Evolutionary conservation across 2,329 filamentous ascomycete genomes (phyloP), one percentile per base, ranked within the genome.

Genomic region (Fusarium pininemorale): DNA sequence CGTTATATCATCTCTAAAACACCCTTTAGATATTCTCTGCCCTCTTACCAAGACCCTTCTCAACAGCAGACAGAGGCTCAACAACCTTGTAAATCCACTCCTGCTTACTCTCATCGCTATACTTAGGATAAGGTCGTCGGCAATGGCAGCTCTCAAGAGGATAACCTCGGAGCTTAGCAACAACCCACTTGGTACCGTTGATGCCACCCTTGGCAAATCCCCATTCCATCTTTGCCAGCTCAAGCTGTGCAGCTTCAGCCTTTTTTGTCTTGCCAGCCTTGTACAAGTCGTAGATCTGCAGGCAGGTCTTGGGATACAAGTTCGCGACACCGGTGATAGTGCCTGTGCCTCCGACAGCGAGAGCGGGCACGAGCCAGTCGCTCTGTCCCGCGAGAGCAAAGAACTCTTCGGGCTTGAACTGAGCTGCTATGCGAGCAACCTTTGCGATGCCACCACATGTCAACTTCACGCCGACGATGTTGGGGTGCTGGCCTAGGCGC

Each of bases 361-460:
- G 78, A 1, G 88, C 89, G 7, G 89, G 90, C 42, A 92, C 83
- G 30, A 94, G 81, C 83, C 93, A 95, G 77, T 95, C 93, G 11
- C 89, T 90, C 83, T 94, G 92, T 0, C 93, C 93, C 4, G 91
- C 92, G 75, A 90, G 93, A 0, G 91, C 88, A 5, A 48, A 88
- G 26, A 95, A 95, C 16, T 86, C 80, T 5, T 88, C 84, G 0
- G 87, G 81, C 0, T 86, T 80, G 66, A 92, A 82, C 69, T 84
- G 80, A 22, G 84, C 85, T 12, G 82, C 79, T 8, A 94, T 86
- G 14, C 92, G 86, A 8, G 90, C 89, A 55, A 94, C 87, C 82
- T 94, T 94, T 66, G 90, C 92, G 38, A 93, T 92, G 74, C 90
- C 91, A n/a, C 91, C 92, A 78, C 92, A 94, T 6, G 92, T 94